Base-by-base conservation (phyloP, 2,329 filamentous ascomycete species). In the Simplicillium sp. region DNA sequence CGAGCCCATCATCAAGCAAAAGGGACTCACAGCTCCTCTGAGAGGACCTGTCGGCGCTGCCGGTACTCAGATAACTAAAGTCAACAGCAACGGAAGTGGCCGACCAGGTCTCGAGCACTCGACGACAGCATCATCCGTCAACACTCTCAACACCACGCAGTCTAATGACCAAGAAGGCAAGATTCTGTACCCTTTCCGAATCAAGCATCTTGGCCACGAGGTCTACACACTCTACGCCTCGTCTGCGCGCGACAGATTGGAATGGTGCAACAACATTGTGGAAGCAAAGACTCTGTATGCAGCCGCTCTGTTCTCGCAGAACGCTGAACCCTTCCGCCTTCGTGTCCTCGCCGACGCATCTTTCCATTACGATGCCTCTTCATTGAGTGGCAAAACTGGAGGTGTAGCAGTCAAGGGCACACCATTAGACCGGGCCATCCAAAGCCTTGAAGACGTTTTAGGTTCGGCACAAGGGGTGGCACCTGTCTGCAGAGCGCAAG, bases 261-360 rank as follows among this genome's bases (percentile, higher is more conserved):
- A 94, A 37, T 98, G 94, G 94, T 94, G 87, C 54, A 80, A 80
- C 48, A 94, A 88, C 62, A 94, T 98, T 51, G 82, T 94, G 36
- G 84, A 94, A 60, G 92, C 92, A 28, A 98, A 98, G 68, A 94
- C 88, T 7, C 81, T 84, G 44, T 89, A 98, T 58, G 92, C 92
- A 16, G 83, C 87, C 39, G 86, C 89, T 3, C 68, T 97, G 5
- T 85, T 86, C 60, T 80, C 85, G 4, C 92, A 98, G 55, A 94
- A 97, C 56, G 90, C 92, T 0, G 92, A 98, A 59, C 92, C 92
- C 0, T 98, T 98, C 73, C 77, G 87, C 38, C 68, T 98, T 7
- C 81, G 87, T 16, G 88, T 98, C 8, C 82, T 98, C 57, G 89
- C 92, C 0, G 92, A 98, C 57, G 83, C 85, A 34, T 86, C 89